A percentile compares a stretch with the other conserved stretches of the same genome.
phyloP scores from a whole-genome alignment of 2,329 filamentous ascomycete genomes.

The Aschersonia sp. region DNA sequence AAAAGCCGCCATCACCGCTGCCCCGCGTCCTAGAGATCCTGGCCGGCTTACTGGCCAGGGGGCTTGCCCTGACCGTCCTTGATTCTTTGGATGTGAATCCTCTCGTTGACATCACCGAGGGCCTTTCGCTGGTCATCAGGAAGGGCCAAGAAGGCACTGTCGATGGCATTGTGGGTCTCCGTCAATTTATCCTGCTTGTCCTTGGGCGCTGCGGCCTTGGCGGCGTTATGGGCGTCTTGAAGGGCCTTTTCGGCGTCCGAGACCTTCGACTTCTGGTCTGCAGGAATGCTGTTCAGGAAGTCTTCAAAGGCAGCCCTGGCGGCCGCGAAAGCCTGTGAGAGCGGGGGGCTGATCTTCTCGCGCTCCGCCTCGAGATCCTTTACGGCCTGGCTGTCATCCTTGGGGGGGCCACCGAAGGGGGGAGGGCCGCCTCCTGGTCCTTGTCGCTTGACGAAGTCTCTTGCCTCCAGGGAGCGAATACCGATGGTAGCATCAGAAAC shows the following conservation, averaged over 20 bases:
- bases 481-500: neutral
- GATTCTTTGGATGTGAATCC: no score
- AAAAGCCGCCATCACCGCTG: no score
- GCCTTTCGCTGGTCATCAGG: neutral
- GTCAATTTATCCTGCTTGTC: neutral
- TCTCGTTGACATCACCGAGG: neutral
- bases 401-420: neutral
- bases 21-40: no score
- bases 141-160: neutral
- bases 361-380: conserved; percentile 1
- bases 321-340: neutral
- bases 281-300: neutral
- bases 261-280: neutral
- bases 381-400: conserved; percentile 1
- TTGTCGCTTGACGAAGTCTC: no score
- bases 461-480: neutral
- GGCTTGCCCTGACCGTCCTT: no score
- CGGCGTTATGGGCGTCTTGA: neutral
- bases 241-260: neutral
- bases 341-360: neutral
- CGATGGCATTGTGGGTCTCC: neutral
- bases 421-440: no score
- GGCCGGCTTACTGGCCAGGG: no score
- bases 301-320: neutral
- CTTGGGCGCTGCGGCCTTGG: conserved; percentile 1